Conservation (phyloP, 2,329 filamentous ascomycete genomes). For the Neofusicoccum parvum region DNA sequence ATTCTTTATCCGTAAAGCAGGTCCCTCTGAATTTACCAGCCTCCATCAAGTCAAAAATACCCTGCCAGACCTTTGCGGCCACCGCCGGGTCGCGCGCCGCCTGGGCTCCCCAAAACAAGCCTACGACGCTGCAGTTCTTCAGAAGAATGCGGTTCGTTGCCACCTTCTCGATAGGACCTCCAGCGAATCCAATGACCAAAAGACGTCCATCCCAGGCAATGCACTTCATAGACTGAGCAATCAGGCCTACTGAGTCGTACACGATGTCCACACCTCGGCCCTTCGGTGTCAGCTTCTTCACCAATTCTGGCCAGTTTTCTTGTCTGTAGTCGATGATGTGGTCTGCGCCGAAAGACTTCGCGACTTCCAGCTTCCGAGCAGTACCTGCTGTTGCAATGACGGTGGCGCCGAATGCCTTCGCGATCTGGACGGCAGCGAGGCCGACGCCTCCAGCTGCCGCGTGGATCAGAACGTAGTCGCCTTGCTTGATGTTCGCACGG, state of each 20-base stretch:
- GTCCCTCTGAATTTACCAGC: slow-evolving; percentile 80
- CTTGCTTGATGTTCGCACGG: slow-evolving; percentile 71
- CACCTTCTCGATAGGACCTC: slow-evolving; percentile 84
- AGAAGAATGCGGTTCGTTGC: slow-evolving; percentile 88
- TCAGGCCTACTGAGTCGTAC: slow-evolving; percentile 89
- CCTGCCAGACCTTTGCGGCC: slow-evolving; percentile 76
- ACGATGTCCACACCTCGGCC: slow-evolving; percentile 83
- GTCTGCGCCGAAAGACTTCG: slow-evolving; percentile 80
- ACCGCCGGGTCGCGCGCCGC: slow-evolving; percentile 69
- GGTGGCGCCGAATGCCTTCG: slow-evolving; percentile 86
- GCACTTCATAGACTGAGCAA: slow-evolving; percentile 86
- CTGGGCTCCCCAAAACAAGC: slow-evolving; percentile 91
- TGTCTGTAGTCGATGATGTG: slow-evolving; percentile 77
- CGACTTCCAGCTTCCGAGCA: slow-evolving; percentile 76
- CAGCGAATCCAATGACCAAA: slow-evolving; percentile 86
- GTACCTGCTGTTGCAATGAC: slow-evolving; percentile 93
- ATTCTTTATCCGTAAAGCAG: slow-evolving; percentile 78
- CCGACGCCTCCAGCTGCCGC: slow-evolving; percentile 92
- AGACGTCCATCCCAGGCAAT: slow-evolving; percentile 90
- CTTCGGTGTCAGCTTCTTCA: slow-evolving; percentile 76
- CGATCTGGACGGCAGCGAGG: slow-evolving; percentile 87
- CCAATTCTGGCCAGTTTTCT: slow-evolving; percentile 63
- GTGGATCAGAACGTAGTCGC: slow-evolving; percentile 87
- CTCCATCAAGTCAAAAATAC: slow-evolving; percentile 75
- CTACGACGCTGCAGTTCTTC: slow-evolving; percentile 90